Percentiles rank a stretch among this genome's conserved stretches.
phyloP scores from a whole-genome alignment of 23 red algal genomes.

The Cyanidium caldarium region DNA sequence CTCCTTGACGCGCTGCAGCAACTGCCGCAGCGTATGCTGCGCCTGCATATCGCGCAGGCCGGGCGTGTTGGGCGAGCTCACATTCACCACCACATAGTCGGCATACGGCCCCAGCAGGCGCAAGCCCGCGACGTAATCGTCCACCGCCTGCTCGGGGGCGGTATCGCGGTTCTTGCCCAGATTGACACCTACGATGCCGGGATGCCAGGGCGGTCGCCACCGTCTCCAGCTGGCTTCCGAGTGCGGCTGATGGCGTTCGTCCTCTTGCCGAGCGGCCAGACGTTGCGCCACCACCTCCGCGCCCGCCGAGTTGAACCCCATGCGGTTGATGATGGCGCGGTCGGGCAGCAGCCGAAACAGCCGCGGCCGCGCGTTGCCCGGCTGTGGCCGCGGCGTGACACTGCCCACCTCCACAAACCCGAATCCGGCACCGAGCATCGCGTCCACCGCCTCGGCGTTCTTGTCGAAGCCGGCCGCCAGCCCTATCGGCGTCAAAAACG shows the following conservation, averaged over 20 bases:
- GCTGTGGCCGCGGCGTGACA: slow-evolving; percentile 73
- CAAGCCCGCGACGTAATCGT: slow-evolving; percentile 47
- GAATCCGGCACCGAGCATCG: slow-evolving; percentile 51
- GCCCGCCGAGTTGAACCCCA: slow-evolving; percentile 80
- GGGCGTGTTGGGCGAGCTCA: slow-evolving; percentile 84
- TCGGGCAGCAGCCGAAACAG: slow-evolving; percentile 67
- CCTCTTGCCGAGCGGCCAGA: background rate
- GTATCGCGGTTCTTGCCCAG: slow-evolving; percentile 79
- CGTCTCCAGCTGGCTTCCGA: no score
- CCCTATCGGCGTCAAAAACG: slow-evolving; percentile 55
- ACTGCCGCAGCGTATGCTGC: slow-evolving; percentile 6
- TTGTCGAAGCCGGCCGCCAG: slow-evolving; percentile 95
- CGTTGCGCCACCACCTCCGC: slow-evolving; percentile 9
- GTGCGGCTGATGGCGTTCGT: background rate
- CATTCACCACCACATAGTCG: slow-evolving; percentile 93
- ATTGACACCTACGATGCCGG: slow-evolving; percentile 67
- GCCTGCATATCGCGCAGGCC: slow-evolving; percentile 62
- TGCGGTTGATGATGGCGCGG: slow-evolving; percentile 70
- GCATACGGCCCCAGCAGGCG: slow-evolving; percentile 29
- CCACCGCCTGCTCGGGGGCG: slow-evolving; percentile 24
- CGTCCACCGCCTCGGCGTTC: slow-evolving; percentile 59
- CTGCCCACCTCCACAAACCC: slow-evolving; percentile 81
- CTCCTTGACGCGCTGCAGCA: slow-evolving; percentile 32
- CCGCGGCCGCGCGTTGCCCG: slow-evolving; percentile 50
- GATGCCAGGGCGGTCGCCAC: no score